These are phyloP conservation scores for Ammopiptanthus mongolicus DNA, from an alignment of 306 rosid genomes.

Conservation along the genomic window DNA sequence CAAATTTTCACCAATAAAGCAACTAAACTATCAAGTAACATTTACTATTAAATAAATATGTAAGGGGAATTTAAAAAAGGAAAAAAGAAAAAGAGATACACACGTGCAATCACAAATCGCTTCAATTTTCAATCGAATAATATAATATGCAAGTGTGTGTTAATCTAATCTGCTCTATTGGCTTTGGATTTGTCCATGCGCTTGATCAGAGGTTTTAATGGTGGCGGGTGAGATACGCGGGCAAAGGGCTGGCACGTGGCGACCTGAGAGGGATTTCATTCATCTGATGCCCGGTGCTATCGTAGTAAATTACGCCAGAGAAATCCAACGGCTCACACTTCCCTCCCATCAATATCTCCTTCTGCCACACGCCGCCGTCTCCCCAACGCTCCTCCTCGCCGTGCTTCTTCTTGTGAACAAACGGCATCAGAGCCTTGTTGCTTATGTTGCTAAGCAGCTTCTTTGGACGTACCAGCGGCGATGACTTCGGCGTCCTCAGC, in stretches of 20 bases:
- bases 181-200: too few relatives aligned
- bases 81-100: not conserved
- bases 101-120: not conserved
- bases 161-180: too few relatives aligned
- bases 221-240: constrained; percentile 54
- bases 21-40: not conserved
- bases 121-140: too few relatives aligned
- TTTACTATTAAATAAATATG: too few relatives aligned
- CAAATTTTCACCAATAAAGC: not conserved
- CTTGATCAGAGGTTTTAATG: not conserved
- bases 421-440: constrained; percentile 42
- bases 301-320: constrained; percentile 74
- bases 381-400: constrained; percentile 42
- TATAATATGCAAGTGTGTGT: too few relatives aligned
- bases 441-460: constrained; percentile 61
- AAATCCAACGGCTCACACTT: constrained; percentile 86
- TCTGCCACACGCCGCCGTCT: constrained; percentile 93
- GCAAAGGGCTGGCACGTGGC: constrained; percentile 90
- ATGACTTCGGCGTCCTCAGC: constrained; percentile 21
- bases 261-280: constrained; percentile 54
- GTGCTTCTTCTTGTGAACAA: constrained; percentile 35
- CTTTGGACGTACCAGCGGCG: constrained; percentile 45
- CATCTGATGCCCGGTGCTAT: constrained; percentile 48
- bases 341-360: constrained; percentile 78
- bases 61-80: too few relatives aligned